phyloP scores from a whole-genome alignment of 2,329 filamentous ascomycete species.

The Scleromitrula shiraiana region DNA sequence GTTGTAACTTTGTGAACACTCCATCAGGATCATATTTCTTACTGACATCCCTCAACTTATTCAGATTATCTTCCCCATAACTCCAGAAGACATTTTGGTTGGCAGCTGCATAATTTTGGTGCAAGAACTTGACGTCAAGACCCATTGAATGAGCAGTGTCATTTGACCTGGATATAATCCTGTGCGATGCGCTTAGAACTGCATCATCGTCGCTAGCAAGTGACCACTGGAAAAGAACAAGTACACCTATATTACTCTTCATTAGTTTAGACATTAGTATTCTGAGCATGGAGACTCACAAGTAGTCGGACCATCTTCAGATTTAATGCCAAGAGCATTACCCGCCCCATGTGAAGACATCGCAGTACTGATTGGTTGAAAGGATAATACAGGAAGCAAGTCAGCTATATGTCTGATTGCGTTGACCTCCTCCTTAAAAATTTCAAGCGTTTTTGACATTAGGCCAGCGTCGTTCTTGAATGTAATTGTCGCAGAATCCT shows the following conservation, averaged over 20 bases:
- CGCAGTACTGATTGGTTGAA: constrained; percentile 17
- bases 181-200: background rate
- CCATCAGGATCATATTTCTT: background rate
- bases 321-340: constrained; percentile 18
- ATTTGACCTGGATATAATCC: background rate
- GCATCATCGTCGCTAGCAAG: background rate
- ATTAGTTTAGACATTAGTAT: background rate
- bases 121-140: background rate
- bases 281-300: background rate
- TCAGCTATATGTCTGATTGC: constrained; percentile 12
- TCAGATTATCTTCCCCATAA: background rate
- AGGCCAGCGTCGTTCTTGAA: background rate
- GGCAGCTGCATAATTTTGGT: constrained; percentile 8
- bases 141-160: background rate
- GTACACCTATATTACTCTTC: background rate
- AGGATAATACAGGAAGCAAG: constrained; percentile 13
- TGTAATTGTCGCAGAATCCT: background rate
- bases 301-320: constrained; percentile 12
- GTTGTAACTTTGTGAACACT: background rate
- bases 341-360: constrained; percentile 17
- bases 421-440: constrained; percentile 15
- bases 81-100: constrained; percentile 3
- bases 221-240: background rate
- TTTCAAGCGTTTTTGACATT: constrained; percentile 13
- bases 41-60: background rate